phyloP scores from a whole-genome alignment of 2,329 filamentous ascomycete genomes.

The Ceratocystis harringtonii region DNA sequence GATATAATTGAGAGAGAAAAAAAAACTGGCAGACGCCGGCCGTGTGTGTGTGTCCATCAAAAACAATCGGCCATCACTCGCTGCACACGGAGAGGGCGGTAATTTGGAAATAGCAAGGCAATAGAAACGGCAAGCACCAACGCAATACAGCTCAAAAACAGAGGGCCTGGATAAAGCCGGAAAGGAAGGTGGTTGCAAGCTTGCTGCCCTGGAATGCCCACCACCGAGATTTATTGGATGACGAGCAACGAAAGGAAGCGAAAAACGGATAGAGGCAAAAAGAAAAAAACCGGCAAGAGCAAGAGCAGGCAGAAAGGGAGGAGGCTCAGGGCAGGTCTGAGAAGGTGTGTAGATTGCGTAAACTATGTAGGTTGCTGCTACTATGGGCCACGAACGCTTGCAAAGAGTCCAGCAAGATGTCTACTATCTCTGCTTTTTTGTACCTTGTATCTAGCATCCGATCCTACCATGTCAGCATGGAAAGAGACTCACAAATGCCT shows the following conservation, averaged over 20 bases:
- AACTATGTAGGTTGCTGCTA: neutral
- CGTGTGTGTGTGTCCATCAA: neutral
- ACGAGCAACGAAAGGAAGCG: neutral
- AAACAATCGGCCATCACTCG: neutral
- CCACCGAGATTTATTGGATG: neutral
- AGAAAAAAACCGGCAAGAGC: neutral
- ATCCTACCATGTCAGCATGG: neutral
- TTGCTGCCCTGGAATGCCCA: slow-evolving; percentile 1
- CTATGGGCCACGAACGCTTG: neutral
- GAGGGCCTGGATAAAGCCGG: neutral
- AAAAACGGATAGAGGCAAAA: neutral
- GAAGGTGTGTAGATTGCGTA: neutral
- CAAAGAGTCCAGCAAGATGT: neutral
- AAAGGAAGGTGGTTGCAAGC: neutral
- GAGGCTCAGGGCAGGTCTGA: neutral
- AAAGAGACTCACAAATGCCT: neutral
- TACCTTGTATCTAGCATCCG: neutral
- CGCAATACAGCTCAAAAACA: neutral
- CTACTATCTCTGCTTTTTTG: neutral
- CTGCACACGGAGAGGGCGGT: neutral
- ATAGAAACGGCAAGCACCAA: neutral
- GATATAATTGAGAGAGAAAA: neutral
- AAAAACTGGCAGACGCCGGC: neutral
- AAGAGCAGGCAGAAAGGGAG: neutral
- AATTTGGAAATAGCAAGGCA: neutral